Conservation (phyloP, 2,329 filamentous ascomycete species). For the Macroventuria anomochaeta region DNA sequence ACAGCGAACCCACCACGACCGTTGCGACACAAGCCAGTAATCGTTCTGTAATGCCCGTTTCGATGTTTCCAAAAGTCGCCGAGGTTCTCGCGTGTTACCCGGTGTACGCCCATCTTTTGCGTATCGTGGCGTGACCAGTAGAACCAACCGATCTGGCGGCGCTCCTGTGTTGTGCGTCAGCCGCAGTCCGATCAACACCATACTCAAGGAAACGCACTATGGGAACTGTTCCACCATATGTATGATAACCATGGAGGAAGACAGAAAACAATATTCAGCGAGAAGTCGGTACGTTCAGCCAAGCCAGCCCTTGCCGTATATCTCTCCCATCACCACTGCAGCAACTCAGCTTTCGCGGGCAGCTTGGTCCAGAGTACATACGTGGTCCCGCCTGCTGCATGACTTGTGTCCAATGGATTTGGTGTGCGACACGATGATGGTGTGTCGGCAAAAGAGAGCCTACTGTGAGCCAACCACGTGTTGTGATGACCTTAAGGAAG, state of each 20-base stretch:
- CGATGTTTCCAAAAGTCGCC: slow-evolving; percentile 22
- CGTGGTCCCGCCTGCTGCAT: slow-evolving; percentile 19
- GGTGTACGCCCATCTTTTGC: slow-evolving; percentile 13
- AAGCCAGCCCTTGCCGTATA: slow-evolving; percentile 12
- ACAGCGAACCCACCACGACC: slow-evolving; percentile 6
- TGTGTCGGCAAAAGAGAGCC: slow-evolving; percentile 12
- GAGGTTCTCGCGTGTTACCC: slow-evolving; percentile 12
- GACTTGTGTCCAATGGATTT: slow-evolving; percentile 26
- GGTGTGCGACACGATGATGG: slow-evolving; percentile 23
- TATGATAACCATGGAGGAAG: no score
- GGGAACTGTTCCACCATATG: background rate
- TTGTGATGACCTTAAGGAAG: slow-evolving; percentile 17
- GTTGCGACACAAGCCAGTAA: slow-evolving; percentile 10
- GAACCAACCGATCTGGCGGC: slow-evolving; percentile 23
- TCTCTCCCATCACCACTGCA: slow-evolving; percentile 10
- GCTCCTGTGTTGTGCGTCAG: slow-evolving; percentile 3
- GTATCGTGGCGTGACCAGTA: slow-evolving; percentile 4
- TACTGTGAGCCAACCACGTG: slow-evolving; percentile 27
- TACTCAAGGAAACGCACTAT: background rate
- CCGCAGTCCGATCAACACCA: background rate
- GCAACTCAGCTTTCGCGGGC: slow-evolving; percentile 14
- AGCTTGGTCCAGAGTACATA: slow-evolving; percentile 25
- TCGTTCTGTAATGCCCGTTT: slow-evolving; percentile 8
- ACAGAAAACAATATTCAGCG: background rate
- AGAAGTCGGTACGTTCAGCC: slow-evolving; percentile 23